A percentile compares a stretch with the other conserved stretches of the same genome.
These are phyloP conservation scores for Escallonia rubra DNA, from an alignment of 129 eudicot species.

Conservation along the genomic window DNA sequence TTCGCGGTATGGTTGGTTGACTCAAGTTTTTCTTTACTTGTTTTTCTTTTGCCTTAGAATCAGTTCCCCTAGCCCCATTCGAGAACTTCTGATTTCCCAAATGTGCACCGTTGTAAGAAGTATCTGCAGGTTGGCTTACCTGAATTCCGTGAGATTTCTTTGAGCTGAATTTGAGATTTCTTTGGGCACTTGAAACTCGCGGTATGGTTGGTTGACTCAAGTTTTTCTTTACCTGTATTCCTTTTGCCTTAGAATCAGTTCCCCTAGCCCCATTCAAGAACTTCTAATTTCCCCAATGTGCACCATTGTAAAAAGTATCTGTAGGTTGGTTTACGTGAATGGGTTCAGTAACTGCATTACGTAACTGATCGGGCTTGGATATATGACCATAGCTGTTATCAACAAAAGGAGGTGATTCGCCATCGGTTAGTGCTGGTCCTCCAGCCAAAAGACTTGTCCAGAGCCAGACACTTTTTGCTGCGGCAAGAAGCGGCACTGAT, in stretches of 20 bases:
- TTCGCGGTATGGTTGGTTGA: constrained; percentile 50
- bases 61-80: constrained; percentile 41
- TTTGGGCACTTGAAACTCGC: too few species aligned
- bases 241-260: too few species aligned
- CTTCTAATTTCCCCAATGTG: too few species aligned
- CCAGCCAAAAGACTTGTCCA: constrained; percentile 87
- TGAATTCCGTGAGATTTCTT: too few species aligned
- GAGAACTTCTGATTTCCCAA: constrained; percentile 41
- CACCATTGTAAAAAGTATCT: too few species aligned
- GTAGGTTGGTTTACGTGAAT: constrained; percentile 12
- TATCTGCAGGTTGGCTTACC: constrained; percentile 36
- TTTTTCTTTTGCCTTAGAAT: constrained; percentile 50
- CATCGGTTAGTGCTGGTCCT: constrained; percentile 63
- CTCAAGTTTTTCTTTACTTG: constrained; percentile 45
- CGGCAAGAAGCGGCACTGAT: constrained; percentile 71
- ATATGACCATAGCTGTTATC: constrained; percentile 26
- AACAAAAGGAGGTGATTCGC: constrained; percentile 38
- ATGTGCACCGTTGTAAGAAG: constrained; percentile 33
- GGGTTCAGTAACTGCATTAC: constrained; percentile 40
- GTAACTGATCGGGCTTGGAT: constrained; percentile 19
- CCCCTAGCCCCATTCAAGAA: too few species aligned
- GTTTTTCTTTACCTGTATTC: too few species aligned
- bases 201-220: too few species aligned
- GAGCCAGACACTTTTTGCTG: constrained; percentile 93
- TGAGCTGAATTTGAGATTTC: too few species aligned